Conservation (phyloP, 176 grass and related monocot genomes). For the Hsuehochloa calcarea region DNA sequence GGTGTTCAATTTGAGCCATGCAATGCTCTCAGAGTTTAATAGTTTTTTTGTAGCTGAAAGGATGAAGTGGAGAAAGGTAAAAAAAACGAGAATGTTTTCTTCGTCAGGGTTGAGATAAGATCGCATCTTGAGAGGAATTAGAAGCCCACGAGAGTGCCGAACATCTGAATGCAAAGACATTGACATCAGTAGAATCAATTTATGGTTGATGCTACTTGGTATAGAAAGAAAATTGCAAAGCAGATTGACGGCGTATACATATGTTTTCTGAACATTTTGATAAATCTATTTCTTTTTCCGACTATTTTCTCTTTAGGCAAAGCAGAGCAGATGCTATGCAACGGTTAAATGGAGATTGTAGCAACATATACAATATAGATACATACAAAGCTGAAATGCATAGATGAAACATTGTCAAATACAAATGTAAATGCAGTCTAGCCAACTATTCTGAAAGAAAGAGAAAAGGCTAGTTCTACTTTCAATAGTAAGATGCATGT, state of each 20-base stretch:
- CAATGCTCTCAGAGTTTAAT: background rate
- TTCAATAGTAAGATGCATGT: conserved; percentile 2
- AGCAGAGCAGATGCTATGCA: background rate
- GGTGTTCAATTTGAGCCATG: conserved; percentile 22
- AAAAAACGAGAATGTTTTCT: conserved; percentile 31
- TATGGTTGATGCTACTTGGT: background rate
- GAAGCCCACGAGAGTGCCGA: conserved; percentile 1
- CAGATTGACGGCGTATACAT: background rate
- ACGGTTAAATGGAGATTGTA: background rate
- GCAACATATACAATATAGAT: background rate
- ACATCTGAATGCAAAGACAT: background rate
- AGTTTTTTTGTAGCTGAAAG: conserved; percentile 29
- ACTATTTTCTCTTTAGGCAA: background rate
- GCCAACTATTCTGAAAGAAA: background rate
- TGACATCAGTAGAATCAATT: conserved; percentile 9
- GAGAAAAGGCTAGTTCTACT: background rate
- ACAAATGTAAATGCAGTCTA: background rate
- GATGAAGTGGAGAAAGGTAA: conserved; percentile 1
- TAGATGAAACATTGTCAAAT: background rate
- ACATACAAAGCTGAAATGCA: background rate
- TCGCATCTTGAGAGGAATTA: conserved; percentile 28
- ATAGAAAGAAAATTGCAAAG: background rate
- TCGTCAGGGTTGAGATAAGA: conserved; percentile 44
- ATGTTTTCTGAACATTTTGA: background rate
- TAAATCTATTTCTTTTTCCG: background rate